Percentiles rank a stretch among this genome's conserved stretches.
These are phyloP conservation scores for Cercospora sp. DNA, from an alignment of 2,329 filamentous ascomycete genomes.

Conservation along the genomic window DNA sequence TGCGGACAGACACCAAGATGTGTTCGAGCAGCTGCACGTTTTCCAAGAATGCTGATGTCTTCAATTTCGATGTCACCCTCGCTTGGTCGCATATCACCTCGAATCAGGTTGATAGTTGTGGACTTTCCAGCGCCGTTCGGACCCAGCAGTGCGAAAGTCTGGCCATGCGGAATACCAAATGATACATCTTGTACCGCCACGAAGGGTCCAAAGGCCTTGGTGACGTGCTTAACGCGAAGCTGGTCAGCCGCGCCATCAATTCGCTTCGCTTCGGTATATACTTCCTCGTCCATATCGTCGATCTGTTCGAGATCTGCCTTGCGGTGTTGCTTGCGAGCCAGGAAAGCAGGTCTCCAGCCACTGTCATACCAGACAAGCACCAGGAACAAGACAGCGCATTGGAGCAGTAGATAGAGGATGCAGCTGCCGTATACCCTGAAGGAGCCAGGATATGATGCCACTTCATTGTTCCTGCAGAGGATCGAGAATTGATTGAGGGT, in stretches of 20 bases:
- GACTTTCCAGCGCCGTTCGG: constrained; percentile 92
- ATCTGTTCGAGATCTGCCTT: constrained; percentile 44
- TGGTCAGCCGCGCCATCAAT: constrained; percentile 65
- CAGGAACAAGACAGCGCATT: constrained; percentile 69
- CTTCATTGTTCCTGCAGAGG: constrained; percentile 63
- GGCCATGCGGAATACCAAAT: constrained; percentile 75
- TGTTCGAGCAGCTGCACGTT: constrained; percentile 69
- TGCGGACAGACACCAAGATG: constrained; percentile 88
- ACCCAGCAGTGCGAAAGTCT: constrained; percentile 85
- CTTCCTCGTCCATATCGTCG: constrained; percentile 54
- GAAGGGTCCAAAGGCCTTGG: constrained; percentile 73
- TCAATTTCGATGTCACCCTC: constrained; percentile 76
- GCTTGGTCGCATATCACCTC: constrained; percentile 79
- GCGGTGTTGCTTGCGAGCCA: constrained; percentile 51
- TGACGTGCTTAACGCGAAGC: constrained; percentile 75
- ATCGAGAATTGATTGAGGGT: constrained; percentile 81
- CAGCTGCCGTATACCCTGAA: constrained; percentile 78
- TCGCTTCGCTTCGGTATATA: constrained; percentile 64
- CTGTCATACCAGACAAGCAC: constrained; percentile 79
- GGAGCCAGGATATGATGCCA: constrained; percentile 67
- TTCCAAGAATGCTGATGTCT: constrained; percentile 69
- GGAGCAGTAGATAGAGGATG: constrained; percentile 77
- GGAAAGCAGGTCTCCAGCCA: constrained; percentile 61
- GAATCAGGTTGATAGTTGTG: constrained; percentile 83
- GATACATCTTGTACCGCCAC: constrained; percentile 81